A percentile compares a stretch with the other conserved stretches of the same genome.
These are phyloP conservation scores for Amorphotheca resinae DNA, from an alignment of 495 filamentous ascomycete genomes.

Conservation along the genomic window DNA sequence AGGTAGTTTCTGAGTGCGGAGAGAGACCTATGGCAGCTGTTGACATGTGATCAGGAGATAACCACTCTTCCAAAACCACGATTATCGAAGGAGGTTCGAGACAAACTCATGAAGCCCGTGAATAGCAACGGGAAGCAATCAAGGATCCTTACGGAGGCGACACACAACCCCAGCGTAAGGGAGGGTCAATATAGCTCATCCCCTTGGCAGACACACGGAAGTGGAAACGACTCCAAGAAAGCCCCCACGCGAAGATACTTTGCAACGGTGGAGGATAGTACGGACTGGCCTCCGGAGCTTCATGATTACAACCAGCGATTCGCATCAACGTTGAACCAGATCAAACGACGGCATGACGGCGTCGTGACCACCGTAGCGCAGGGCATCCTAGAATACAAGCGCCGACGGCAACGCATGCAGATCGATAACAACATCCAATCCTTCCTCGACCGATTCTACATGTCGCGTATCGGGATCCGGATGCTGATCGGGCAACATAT, in stretches of 20 bases:
- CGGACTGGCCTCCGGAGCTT: conserved; percentile 89
- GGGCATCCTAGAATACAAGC: conserved; percentile 95
- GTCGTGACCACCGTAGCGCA: conserved; percentile 94
- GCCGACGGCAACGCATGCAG: conserved; percentile 90
- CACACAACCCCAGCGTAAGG: conserved; percentile 77
- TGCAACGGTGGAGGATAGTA: conserved; percentile 74
- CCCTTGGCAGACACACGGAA: conserved; percentile 32
- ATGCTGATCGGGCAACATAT: conserved; percentile 99
- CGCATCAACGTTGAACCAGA: conserved; percentile 69
- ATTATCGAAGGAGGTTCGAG: conserved; percentile 63
- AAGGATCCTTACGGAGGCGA: conserved; percentile 65
- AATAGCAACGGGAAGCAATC: conserved; percentile 45
- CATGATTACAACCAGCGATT: conserved; percentile 90
- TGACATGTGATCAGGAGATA: conserved; percentile 59
- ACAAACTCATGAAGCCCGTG: conserved; percentile 62
- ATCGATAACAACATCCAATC: conserved; percentile 94
- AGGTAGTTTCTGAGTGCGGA: conserved; percentile 42
- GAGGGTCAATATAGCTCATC: conserved; percentile 79
- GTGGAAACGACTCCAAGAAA: conserved; percentile 38
- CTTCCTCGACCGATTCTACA: conserved; percentile 97
- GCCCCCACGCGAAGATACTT: conserved; percentile 65
- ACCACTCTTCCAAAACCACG: conserved; percentile 68
- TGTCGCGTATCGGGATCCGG: conserved; percentile 98
- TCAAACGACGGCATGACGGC: conserved; percentile 91
- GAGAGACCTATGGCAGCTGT: conserved; percentile 14